A percentile compares a stretch with the other conserved stretches of the same genome.
phyloP scores from a whole-genome alignment of 23 red algal species.

The Chondrus crispus region DNA sequence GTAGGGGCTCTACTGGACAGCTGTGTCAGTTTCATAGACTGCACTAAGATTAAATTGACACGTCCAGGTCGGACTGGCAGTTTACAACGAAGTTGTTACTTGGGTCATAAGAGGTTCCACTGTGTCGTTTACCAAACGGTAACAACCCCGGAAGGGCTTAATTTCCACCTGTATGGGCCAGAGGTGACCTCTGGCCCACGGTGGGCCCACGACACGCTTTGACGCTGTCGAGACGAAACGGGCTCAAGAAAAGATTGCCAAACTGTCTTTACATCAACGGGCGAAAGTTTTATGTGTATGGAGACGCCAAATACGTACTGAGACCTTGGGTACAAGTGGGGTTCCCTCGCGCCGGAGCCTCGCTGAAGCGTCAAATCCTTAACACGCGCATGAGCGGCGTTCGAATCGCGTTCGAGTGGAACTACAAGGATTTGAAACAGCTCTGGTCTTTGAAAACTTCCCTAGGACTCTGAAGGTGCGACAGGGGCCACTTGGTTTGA shows the following conservation, averaged over 20 bases:
- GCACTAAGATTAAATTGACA: not conserved
- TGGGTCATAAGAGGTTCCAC: not conserved
- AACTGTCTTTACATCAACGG: not conserved
- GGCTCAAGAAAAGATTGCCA: not conserved
- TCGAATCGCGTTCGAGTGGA: conserved; percentile 3
- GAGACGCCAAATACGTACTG: not conserved
- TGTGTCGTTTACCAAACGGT: not conserved
- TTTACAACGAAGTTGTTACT: not conserved
- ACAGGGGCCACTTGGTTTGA: not conserved
- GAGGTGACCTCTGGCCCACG: not conserved
- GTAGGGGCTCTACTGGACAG: no score
- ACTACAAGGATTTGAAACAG: conserved; percentile 39
- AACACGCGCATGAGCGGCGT: conserved; percentile 11
- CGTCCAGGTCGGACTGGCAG: not conserved
- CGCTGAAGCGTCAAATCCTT: not conserved
- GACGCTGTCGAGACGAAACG: not conserved
- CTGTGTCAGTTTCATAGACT: conserved; percentile 16
- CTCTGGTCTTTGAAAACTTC: not conserved
- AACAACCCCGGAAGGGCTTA: not conserved
- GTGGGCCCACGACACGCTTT: not conserved
- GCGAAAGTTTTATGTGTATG: conserved; percentile 20
- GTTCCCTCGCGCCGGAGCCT: not conserved
- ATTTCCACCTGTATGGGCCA: not conserved
- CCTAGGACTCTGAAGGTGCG: not conserved
- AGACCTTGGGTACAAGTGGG: not conserved